A percentile compares a stretch with the other conserved stretches of the same genome.
These are phyloP conservation scores for Elsinoe australis DNA, from an alignment of 2,329 filamentous ascomycete genomes.

Conservation along the genomic window DNA sequence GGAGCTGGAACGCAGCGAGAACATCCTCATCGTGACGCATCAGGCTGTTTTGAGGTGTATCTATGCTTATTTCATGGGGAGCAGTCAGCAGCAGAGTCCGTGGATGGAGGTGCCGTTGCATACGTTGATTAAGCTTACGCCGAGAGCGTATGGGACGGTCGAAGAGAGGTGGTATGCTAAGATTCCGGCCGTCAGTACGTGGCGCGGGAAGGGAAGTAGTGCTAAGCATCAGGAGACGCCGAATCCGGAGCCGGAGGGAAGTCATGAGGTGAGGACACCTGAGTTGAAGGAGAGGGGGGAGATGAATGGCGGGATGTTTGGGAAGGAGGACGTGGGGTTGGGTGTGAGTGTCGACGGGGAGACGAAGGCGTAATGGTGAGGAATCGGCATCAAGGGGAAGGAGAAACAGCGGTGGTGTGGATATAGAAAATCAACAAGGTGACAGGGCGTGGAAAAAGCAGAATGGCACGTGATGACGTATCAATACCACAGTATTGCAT, in stretches of 20 bases:
- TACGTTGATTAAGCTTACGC: conserved; percentile 92
- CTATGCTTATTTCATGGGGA: conserved; percentile 98
- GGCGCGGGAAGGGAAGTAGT: conserved; percentile 85
- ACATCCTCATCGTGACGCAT: conserved; percentile 96
- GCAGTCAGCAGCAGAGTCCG: conserved; percentile 81
- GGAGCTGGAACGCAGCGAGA: conserved; percentile 92
- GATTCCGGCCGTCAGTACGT: conserved; percentile 93
- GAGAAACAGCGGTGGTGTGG: neutral
- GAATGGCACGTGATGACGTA: no score
- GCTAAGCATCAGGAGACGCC: conserved; percentile 64
- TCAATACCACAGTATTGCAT: no score
- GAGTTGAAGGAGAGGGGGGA: conserved; percentile 1
- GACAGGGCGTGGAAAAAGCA: no score
- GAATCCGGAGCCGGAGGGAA: conserved; percentile 11
- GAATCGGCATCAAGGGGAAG: neutral
- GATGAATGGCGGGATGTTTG: neutral
- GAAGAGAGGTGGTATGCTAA: conserved; percentile 82
- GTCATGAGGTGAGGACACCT: conserved; percentile 14
- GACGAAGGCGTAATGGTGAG: neutral
- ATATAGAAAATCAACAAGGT: neutral
- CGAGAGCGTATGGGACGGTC: conserved; percentile 85
- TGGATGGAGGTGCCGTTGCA: conserved; percentile 99
- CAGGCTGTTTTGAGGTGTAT: conserved; percentile 95
- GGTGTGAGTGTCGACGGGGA: conserved; percentile 9
- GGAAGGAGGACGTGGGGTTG: conserved; percentile 1